Conservation (phyloP, 73 alveolate species). For the Urostyla sp. region DNA sequence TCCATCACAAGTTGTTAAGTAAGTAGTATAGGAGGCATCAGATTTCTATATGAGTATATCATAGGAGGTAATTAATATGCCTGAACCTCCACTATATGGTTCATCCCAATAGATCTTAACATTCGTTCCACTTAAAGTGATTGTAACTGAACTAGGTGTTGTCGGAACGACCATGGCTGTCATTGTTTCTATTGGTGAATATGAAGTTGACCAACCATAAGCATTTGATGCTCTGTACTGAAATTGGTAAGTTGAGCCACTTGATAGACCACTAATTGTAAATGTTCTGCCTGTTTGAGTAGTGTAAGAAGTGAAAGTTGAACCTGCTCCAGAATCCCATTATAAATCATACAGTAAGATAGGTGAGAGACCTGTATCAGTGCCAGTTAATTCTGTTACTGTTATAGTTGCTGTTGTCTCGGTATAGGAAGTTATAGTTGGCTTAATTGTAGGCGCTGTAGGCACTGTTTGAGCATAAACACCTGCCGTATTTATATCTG, state of each 20-base stretch:
- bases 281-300: background rate
- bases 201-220: constrained; percentile 44
- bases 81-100: constrained; percentile 64
- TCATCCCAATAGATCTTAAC: constrained; percentile 35
- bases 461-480: constrained; percentile 47
- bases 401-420: constrained; percentile 8
- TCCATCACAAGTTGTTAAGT: constrained; percentile 46
- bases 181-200: constrained; percentile 26
- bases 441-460: constrained; percentile 9
- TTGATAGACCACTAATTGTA: constrained; percentile 20
- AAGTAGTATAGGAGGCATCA: constrained; percentile 20
- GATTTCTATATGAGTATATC: constrained; percentile 6
- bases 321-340: constrained; percentile 58
- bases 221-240: constrained; percentile 34
- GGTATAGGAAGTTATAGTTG: background rate
- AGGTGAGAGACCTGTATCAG: constrained; percentile 59
- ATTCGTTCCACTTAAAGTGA: background rate
- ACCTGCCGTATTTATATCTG: constrained; percentile 39
- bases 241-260: constrained; percentile 28
- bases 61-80: constrained; percentile 43
- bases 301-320: constrained; percentile 20
- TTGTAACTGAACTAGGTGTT: background rate
- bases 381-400: constrained; percentile 40
- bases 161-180: constrained; percentile 39
- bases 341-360: constrained; percentile 47